Conservation (phyloP, 1,284 basidiomycete genomes). For the Pholiota adiposa region DNA sequence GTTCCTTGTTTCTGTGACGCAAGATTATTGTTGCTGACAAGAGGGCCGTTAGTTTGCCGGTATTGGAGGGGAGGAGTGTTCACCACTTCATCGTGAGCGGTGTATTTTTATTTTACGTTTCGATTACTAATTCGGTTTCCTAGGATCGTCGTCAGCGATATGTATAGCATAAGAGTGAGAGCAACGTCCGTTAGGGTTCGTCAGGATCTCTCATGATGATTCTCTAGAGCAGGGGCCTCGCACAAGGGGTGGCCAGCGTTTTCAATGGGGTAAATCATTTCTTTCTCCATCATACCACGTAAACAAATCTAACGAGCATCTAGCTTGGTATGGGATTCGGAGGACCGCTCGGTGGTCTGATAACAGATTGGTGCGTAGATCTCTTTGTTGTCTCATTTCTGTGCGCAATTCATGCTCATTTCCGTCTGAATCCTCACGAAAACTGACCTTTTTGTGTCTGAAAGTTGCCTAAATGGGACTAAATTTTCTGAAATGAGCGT, state of each 20-base stretch:
- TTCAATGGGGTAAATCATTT: constrained; percentile 62
- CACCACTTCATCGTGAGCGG: constrained; percentile 70
- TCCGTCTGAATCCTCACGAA: no score
- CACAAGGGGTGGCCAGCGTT: constrained; percentile 71
- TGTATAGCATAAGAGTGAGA: constrained; percentile 67
- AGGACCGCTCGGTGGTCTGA: constrained; percentile 76
- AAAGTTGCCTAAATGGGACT: no score
- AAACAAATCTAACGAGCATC: neutral
- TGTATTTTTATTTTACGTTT: constrained; percentile 15
- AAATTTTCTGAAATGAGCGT: no score
- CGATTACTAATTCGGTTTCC: no score
- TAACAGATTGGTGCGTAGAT: constrained; percentile 61
- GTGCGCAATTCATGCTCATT: no score
- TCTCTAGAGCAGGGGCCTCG: constrained; percentile 66
- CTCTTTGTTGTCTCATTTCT: neutral
- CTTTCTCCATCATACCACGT: neutral
- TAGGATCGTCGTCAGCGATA: no score
- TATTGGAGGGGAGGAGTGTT: constrained; percentile 82
- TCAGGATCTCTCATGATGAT: neutral
- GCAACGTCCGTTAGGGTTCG: neutral
- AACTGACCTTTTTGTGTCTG: no score
- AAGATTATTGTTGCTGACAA: constrained; percentile 9
- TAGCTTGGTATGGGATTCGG: constrained; percentile 76
- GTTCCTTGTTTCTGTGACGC: constrained; percentile 27
- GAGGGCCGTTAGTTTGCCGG: constrained; percentile 60